Base-by-base conservation (phyloP, 1,284 basidiomycete species). In the Meripilus lineatus region DNA sequence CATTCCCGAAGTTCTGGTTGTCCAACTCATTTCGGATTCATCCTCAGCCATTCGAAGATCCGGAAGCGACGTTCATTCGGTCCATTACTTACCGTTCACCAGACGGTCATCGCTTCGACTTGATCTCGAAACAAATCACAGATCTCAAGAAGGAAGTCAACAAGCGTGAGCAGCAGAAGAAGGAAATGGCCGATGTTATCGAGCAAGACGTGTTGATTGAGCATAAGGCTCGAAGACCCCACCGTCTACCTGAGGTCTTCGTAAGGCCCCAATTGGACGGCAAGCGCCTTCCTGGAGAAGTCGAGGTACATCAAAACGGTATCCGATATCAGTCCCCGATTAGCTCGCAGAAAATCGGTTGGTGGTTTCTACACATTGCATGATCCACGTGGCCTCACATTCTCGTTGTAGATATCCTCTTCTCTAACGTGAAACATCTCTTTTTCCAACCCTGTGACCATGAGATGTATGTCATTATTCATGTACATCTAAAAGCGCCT, bases 361-460 rank as follows among this genome's bases (percentile, higher is more conserved):
- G 22, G 3, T 10, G 24, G 13, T n/a, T 30, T 20, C 32, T 32
- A 32, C 20, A 23, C 32, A 14, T 45, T n/a, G n/a, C n/a, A n/a
- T n/a, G n/a, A 10, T 13, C 18, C 7, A 10, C 32, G 4, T 20
- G 13, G 21, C 13, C 18, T 21, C 33, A 3, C 10, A n/a, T n/a
- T n/a, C n/a, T n/a, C 1, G 42, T 23, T 34, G 10, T 56, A 94
- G 93, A 97, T 62, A 77, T 99, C 17, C 74, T 98, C 11, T 99
- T 98, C 72, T 88, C 82, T 70, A 99, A 99, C 65, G 88, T 99
- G 71, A 97, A 96, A 67, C 96, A 99, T 65, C 73, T 99, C 20
- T 97, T 99, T 72, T 99, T 98, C 80, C 96, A 98, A 63, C 94
- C 96, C 5, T 98, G 95, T 60, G 96, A 99, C 55, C 87, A 93